Evolutionary conservation across 2,329 filamentous ascomycete genomes (phyloP), one percentile per base, ranked within the genome.

Genomic region (Cordyceps militaris): DNA sequence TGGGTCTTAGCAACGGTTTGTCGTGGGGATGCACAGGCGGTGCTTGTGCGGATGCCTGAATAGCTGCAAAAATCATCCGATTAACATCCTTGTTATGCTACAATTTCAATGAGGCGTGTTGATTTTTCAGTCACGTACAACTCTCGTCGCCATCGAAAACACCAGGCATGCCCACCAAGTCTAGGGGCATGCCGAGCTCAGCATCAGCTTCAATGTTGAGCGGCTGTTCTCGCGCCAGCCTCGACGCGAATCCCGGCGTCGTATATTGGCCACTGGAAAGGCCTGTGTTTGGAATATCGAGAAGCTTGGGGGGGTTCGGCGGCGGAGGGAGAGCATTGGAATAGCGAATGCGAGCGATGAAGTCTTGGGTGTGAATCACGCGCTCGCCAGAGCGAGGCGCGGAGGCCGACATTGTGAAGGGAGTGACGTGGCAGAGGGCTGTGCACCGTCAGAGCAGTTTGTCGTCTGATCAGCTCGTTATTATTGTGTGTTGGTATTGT

Each of bases 131-230:
- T 23, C 58, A 75, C 79, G 71, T 79, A 97, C 92, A 91, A 74
- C 88, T 88, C 77, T 97, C 93, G 71, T 97, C 91, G 59, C 92
- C 93, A 67, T 97, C 87, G 68, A 97, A 97, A 58, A 97, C 86
- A 30, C 92, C 91, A 7, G 93, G 93, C 76, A 97, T 90, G 67
- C 94, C 94, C 59, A 97, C 88, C 64, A 99, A 76, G 71, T 97
- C 93, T 69, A 99, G 85, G 60, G 92, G 91, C 94, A 99, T 97
- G 59, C 94, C 94, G 65, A 97, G 82, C 77, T 99, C 94, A 9
- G 92, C 94, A 82, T 99, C 94, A 30, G 91, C 91, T 74, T 99
- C 94, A 61, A 99, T 94, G 69, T 97, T 97, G 50, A 96, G 79
- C 54, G 93, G 89, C 76, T 97, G 94, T 68, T 96, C 91, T 67